Evolutionary conservation across 129 eudicot genomes (phyloP).

Genomic region (Sambucus nigra): DNA sequence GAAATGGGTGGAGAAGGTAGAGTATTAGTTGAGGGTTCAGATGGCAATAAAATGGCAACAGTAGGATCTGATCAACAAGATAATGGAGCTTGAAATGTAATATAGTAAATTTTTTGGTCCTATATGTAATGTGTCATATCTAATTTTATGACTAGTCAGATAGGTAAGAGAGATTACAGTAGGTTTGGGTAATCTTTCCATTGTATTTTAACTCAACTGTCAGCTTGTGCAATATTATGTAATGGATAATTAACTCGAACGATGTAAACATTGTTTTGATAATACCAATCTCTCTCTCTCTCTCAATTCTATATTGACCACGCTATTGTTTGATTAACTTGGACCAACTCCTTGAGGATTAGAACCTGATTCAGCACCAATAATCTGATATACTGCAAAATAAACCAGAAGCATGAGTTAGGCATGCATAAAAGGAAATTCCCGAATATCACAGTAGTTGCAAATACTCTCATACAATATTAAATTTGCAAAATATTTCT

Average conservation of each 20-base stretch:
- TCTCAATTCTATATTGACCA: no score
- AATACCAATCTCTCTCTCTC: not conserved
- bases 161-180: not conserved
- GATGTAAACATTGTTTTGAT: conserved; percentile 4
- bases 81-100: conserved; percentile 6
- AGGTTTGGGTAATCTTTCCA: not conserved
- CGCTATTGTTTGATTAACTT: no score
- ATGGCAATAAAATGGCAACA: conserved; percentile 21
- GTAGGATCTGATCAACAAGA: conserved; percentile 18
- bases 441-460: no score
- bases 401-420: no score
- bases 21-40: conserved; percentile 22
- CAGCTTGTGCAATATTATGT: not conserved
- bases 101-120: conserved; percentile 5
- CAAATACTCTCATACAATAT: no score
- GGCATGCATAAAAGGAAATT: no score
- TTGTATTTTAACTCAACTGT: not conserved
- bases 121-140: conserved; percentile 13
- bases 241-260: not conserved
- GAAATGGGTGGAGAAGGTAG: conserved; percentile 23
- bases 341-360: no score
- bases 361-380: no score
- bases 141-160: not conserved
- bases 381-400: no score
- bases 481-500: no score